These are phyloP conservation scores for Talaromyces liani DNA, from an alignment of 495 filamentous ascomycete genomes.

Conservation along the genomic window DNA sequence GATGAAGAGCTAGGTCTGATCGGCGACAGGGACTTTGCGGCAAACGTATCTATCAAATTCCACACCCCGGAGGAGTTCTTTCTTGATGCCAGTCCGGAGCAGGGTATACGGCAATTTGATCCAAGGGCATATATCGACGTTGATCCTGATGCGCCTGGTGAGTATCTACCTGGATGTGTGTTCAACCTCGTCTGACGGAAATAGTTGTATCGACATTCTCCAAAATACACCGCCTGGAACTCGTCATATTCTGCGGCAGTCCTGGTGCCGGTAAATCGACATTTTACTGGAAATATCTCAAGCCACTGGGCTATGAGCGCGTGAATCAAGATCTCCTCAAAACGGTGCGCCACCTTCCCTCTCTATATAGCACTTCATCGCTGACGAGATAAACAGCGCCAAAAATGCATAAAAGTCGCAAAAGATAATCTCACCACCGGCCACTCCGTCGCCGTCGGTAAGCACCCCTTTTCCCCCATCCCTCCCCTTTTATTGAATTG, in stretches of 20 bases:
- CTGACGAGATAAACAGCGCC: constrained; percentile 39
- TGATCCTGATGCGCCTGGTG: constrained; percentile 27
- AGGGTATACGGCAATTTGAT: constrained; percentile 63
- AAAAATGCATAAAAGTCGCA: constrained; percentile 80
- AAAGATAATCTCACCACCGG: constrained; percentile 53
- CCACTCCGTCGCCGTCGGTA: constrained; percentile 68
- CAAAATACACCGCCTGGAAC: constrained; percentile 58
- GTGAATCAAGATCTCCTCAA: constrained; percentile 92
- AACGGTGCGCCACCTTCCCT: constrained; percentile 41
- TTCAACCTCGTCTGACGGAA: background rate
- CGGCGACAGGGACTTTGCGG: constrained; percentile 58
- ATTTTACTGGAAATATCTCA: constrained; percentile 72
- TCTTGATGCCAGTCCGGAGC: constrained; percentile 51
- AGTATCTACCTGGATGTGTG: constrained; percentile 5
- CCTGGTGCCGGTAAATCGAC: constrained; percentile 88
- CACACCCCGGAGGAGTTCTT: constrained; percentile 91
- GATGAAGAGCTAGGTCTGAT: background rate
- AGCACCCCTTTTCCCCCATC: constrained; percentile 29
- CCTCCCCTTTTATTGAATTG: too few species aligned
- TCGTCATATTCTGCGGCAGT: constrained; percentile 80
- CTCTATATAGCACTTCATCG: background rate
- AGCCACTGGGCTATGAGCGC: constrained; percentile 74
- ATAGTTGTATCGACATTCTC: constrained; percentile 38
- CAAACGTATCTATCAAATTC: constrained; percentile 73
- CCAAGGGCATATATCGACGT: constrained; percentile 42